These are phyloP conservation scores for Amphibolis antarctica DNA, from an alignment of 106 monocot species.

Conservation along the genomic window DNA sequence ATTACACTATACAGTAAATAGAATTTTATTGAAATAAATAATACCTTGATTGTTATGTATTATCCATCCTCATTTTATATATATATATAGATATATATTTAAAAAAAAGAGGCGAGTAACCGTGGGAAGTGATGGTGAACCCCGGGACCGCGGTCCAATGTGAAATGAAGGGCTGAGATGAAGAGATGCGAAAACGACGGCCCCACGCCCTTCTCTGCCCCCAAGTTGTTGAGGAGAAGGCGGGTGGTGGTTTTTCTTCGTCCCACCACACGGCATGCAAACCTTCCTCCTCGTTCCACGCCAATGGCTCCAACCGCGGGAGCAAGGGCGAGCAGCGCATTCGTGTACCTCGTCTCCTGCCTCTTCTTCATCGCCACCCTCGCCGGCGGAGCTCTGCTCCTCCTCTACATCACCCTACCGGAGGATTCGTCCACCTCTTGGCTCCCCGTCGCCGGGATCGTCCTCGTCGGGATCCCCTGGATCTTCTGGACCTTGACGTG, in stretches of 20 bases:
- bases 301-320: background rate
- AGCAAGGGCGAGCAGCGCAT: slow-evolving; percentile 13
- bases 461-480: slow-evolving; percentile 46
- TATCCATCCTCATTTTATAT: too few relatives aligned
- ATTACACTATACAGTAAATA: too few relatives aligned
- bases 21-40: too few relatives aligned
- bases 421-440: slow-evolving; percentile 13
- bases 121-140: too few relatives aligned
- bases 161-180: background rate
- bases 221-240: background rate
- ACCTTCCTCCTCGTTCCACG: too few relatives aligned
- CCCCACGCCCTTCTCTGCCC: too few relatives aligned
- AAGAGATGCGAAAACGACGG: background rate
- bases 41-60: too few relatives aligned
- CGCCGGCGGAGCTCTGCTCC: slow-evolving; percentile 32
- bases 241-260: background rate
- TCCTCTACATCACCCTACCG: slow-evolving; percentile 37
- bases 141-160: too few relatives aligned
- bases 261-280: background rate
- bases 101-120: too few relatives aligned
- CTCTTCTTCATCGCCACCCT: slow-evolving; percentile 37
- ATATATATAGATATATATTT: too few relatives aligned
- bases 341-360: slow-evolving; percentile 36
- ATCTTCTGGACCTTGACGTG: slow-evolving; percentile 44
- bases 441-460: slow-evolving; percentile 34